Evolutionary conservation across 2,329 filamentous ascomycete genomes (phyloP), one percentile per base, ranked within the genome.

Genomic region (Fusarium tricinctum): DNA sequence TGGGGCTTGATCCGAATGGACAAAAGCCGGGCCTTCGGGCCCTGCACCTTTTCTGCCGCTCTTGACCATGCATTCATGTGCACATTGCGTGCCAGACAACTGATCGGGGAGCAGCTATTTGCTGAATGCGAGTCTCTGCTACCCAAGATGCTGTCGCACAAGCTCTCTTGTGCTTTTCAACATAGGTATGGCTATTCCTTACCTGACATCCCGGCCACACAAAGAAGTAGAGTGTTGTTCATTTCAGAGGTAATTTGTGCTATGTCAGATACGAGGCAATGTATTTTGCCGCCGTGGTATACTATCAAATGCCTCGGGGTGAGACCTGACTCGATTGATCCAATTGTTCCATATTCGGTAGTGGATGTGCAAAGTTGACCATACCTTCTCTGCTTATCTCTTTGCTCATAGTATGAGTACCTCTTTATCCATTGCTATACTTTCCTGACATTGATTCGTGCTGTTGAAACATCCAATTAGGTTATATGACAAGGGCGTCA

Each of bases 331-430:
- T 62, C 66, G 20, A 48, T 49, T 50, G 49, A 48, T 50, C 33
- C 39, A n/a, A 59, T 69, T 70, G 64, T 64, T 53, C 65, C 66
- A 71, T 68, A 20, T 50, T 32, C 38, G 35, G 58, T 71, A 63
- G 69, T 46, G 66, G 63, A 72, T 61, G 50, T 12, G 23, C 48
- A 44, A 38, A 22, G 26, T 55, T 52, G 58, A 58, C 57, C 48
- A 58, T 52, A 38, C 51, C 30, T 51, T 44, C 54, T 43, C 40
- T 57, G 20, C 26, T 70, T 20, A 54, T 32, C 48, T 23, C 28
- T 56, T 23, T 23, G 46, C 30, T 54, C 52, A 46, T 38, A 22
- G 33, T 48, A 26, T 55, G 44, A 46, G 57, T 50, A 33, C 49
- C 47, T 69, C 45, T 55, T 38, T 43, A 19, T 30, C 45, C 40